Percentiles rank a stretch among this genome's conserved stretches.
phyloP scores from a whole-genome alignment of 805 yeast species.

The Ogataea trehaloabstinens region DNA sequence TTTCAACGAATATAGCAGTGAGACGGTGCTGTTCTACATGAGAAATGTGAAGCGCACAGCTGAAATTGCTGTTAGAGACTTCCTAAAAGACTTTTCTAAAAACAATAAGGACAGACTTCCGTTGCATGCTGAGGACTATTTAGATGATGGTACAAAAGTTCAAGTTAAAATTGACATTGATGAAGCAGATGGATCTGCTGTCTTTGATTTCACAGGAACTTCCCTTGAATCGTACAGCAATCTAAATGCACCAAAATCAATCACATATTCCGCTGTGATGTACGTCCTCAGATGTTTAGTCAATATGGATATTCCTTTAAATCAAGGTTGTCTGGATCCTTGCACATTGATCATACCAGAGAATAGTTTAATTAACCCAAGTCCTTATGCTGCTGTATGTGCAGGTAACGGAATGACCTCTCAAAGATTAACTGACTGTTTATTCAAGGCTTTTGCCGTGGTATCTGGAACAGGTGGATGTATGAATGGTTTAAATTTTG shows the following conservation, averaged over 20 bases:
- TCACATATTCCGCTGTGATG: constrained; percentile 51
- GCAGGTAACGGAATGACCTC: constrained; percentile 71
- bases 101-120: constrained; percentile 36
- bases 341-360: constrained; percentile 31
- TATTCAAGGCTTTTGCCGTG: constrained; percentile 74
- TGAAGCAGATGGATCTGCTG: constrained; percentile 40
- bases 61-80: constrained; percentile 43
- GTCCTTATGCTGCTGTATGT: constrained; percentile 44
- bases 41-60: constrained; percentile 44
- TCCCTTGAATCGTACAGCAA: constrained; percentile 52
- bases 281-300: constrained; percentile 50
- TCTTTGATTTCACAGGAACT: constrained; percentile 53
- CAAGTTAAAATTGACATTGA: constrained; percentile 40
- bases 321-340: constrained; percentile 48
- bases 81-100: constrained; percentile 36
- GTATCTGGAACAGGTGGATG: constrained; percentile 92
- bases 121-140: constrained; percentile 43
- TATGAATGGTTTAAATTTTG: constrained; percentile 85
- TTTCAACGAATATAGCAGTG: constrained; percentile 42
- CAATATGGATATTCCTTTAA: constrained; percentile 52
- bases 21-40: constrained; percentile 47
- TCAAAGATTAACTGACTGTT: constrained; percentile 82
- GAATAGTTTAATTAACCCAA: constrained; percentile 35
- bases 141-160: constrained; percentile 58
- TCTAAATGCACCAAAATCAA: constrained; percentile 55